Evolutionary conservation across 2,329 filamentous ascomycete genomes (phyloP).

Genomic region (Paraconiothyrium brasiliense): DNA sequence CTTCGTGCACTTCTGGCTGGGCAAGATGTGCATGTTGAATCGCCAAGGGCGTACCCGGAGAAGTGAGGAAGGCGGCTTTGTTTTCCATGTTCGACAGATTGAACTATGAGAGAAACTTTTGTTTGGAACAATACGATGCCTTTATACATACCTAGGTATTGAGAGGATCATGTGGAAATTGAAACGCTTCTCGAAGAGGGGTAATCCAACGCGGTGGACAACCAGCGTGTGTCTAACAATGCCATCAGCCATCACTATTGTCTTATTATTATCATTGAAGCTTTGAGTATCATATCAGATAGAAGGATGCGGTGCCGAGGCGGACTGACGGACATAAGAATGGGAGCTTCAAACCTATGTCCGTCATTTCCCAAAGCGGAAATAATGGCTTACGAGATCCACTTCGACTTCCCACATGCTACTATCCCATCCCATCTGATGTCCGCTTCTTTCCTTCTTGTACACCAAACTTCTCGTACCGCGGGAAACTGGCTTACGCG

Average conservation of each 20-base stretch:
- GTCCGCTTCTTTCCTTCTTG: background rate
- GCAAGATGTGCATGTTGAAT: slow-evolving; percentile 38
- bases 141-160: slow-evolving; percentile 3
- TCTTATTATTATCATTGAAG: background rate
- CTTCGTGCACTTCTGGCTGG: slow-evolving; percentile 25
- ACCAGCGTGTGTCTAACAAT: background rate
- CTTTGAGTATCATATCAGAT: background rate
- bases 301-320: background rate
- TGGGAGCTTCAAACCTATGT: no score
- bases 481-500: slow-evolving; percentile 11
- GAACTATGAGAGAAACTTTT: background rate
- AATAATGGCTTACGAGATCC: slow-evolving; percentile 8
- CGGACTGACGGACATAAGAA: background rate
- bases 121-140: background rate
- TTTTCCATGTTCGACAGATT: slow-evolving; percentile 20
- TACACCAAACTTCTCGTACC: background rate
- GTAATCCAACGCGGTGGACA: slow-evolving; percentile 3
- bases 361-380: slow-evolving; percentile 8
- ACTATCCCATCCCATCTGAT: background rate
- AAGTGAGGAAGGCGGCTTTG: slow-evolving; percentile 23
- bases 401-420: background rate
- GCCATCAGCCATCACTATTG: background rate
- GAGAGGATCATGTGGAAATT: background rate
- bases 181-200: background rate
- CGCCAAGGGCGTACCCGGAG: slow-evolving; percentile 22